Conservation (phyloP, 495 filamentous ascomycete genomes). For the Aspergillus saccharolyticus region DNA sequence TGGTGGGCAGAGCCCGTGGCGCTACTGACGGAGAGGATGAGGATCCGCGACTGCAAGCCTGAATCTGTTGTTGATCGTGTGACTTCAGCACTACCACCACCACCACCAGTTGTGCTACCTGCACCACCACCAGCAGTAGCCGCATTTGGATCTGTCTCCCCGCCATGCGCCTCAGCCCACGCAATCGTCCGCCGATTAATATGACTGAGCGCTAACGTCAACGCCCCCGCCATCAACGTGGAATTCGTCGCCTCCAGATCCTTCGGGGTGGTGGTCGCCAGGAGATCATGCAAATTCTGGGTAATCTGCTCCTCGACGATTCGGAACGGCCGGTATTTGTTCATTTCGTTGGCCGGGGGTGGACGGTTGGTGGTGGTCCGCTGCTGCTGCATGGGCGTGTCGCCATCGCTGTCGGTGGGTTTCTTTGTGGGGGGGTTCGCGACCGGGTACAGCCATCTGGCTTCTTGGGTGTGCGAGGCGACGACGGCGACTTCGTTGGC, state of each 20-base stretch:
- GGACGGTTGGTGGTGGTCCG: conserved; percentile 6
- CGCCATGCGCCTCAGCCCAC: conserved; percentile 45
- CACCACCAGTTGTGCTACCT: not conserved
- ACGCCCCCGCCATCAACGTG: conserved; percentile 82
- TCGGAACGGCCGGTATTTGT: conserved; percentile 91
- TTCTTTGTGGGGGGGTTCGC: not conserved
- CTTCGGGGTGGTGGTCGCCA: conserved; percentile 55
- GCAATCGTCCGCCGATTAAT: conserved; percentile 61
- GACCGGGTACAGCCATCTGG: conserved; percentile 80
- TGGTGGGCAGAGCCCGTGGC: conserved; percentile 79
- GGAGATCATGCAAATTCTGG: conserved; percentile 60
- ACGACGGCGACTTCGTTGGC: conserved; percentile 90
- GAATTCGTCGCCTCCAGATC: conserved; percentile 60
- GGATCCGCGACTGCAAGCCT: conserved; percentile 72
- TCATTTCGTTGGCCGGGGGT: conserved; percentile 48
- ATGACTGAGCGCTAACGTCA: conserved; percentile 83
- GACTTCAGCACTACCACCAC: not conserved
- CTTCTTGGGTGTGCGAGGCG: conserved; percentile 77
- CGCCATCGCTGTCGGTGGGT: conserved; percentile 29
- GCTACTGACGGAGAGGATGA: conserved; percentile 79
- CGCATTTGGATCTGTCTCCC: conserved; percentile 12
- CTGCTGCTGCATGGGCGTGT: conserved; percentile 32
- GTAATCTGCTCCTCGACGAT: conserved; percentile 76
- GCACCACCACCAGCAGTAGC: not conserved
- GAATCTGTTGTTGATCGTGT: conserved; percentile 19